Evolutionary conservation across 768 basidiomycete species (phyloP), one percentile per base, ranked within the genome.

Genomic region (Tylopilus subfusipes): DNA sequence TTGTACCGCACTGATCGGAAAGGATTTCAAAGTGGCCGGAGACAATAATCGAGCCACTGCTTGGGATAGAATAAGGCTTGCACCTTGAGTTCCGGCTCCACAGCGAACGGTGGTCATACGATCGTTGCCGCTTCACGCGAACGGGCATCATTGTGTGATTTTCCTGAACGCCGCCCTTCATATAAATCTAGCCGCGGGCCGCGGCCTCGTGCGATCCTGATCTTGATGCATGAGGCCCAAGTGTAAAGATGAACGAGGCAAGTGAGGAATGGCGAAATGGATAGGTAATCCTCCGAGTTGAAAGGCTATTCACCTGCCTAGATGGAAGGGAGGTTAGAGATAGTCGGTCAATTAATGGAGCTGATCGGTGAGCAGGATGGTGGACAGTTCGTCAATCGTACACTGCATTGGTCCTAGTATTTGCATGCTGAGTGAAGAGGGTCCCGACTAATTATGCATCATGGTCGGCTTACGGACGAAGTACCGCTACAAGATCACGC

Each of bases 151-250:
- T 50, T 22, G 39, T 21, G 3, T 27, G 47, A 46, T 25, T 58
- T 29, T 31, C 22, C 39, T 30, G 29, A 24, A 18, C 29, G 7
- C n/a, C 11, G 33, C 31, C 33, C 21, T 33, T 16, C 10, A 18
- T 11, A 16, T 24, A 19, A 25, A 30, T 49, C 54, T 40, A 49
- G 27, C 65, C 51, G 52, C 24, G 54, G 56, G 0, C 58, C 60
- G 60, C 65, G 60, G 65, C 63, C 60, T 65, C 60, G 55, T 58
- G 65, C 52, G 4, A 12, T 5, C n/a, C 25, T 33, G 16, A 50
- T 29, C 25, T 47, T 42, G 49, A 57, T 50, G n/a, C 53, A 50
- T 22, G 55, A 42, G 53, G 54, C 33, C 42, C 22, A 31, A 29
- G 49, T n/a, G 25, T 27, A 42, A 42, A 25, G 36, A 50, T 42